These are phyloP conservation scores for Sphaerulina populicola DNA, from an alignment of 2,329 filamentous ascomycete genomes.

Conservation along the genomic window DNA sequence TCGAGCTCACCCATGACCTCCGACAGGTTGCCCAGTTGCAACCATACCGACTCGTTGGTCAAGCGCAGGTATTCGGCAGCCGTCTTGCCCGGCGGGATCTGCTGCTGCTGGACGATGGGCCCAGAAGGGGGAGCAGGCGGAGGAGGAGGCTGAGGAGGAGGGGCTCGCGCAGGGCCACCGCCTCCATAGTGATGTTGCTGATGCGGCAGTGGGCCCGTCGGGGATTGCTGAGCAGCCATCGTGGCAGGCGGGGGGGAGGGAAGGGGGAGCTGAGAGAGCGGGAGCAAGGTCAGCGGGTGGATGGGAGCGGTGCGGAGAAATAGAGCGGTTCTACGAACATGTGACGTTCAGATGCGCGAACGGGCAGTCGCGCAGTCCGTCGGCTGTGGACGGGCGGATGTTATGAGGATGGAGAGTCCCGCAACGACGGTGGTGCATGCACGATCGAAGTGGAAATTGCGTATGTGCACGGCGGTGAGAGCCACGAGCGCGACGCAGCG, in stretches of 20 bases:
- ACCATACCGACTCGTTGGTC: slow-evolving; percentile 83
- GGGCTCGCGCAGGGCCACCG: slow-evolving; percentile 54
- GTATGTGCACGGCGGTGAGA: not conserved
- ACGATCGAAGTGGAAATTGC: not conserved
- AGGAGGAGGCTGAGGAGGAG: slow-evolving; percentile 54
- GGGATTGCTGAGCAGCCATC: slow-evolving; percentile 56
- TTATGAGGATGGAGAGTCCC: not conserved
- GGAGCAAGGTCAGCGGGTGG: not conserved
- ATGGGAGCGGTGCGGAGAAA: not conserved
- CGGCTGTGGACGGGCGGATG: not conserved
- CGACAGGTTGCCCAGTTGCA: slow-evolving; percentile 78
- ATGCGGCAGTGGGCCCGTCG: slow-evolving; percentile 60
- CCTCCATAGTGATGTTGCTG: slow-evolving; percentile 50
- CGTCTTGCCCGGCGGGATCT: slow-evolving; percentile 50
- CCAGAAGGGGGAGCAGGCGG: slow-evolving; percentile 52
- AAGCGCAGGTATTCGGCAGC: slow-evolving; percentile 66
- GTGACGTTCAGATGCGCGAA: not conserved
- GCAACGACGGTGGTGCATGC: not conserved
- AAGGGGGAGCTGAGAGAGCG: not conserved
- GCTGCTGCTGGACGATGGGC: slow-evolving; percentile 37
- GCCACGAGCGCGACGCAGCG: not conserved
- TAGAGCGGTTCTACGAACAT: not conserved
- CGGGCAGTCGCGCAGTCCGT: not conserved
- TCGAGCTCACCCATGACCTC: slow-evolving; percentile 84
- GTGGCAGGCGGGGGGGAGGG: slow-evolving; percentile 2